phyloP scores from a whole-genome alignment of 768 basidiomycete genomes.

The Inosperma sp. region DNA sequence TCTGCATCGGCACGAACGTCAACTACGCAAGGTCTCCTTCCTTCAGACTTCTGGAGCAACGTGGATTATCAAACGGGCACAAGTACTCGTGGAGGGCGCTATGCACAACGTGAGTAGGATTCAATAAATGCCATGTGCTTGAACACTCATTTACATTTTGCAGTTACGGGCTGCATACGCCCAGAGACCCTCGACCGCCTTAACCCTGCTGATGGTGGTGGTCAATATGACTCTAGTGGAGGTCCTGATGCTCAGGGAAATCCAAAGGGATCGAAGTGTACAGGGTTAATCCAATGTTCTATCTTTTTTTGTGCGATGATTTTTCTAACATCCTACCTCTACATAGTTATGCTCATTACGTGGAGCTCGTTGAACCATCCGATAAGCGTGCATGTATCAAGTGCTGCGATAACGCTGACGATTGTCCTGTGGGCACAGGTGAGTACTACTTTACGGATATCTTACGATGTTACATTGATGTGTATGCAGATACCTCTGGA shows the following conservation, averaged over 20 bases:
- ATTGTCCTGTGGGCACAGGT: slow-evolving; percentile 49
- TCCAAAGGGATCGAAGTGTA: slow-evolving; percentile 45
- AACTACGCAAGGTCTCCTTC: slow-evolving; percentile 42
- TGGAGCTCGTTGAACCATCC: slow-evolving; percentile 51
- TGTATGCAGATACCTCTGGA: slow-evolving; percentile 39
- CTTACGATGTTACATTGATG: background rate
- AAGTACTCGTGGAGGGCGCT: too few species aligned
- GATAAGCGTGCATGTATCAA: slow-evolving; percentile 50
- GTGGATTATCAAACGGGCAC: slow-evolving; percentile 45
- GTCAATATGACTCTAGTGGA: slow-evolving; percentile 55
- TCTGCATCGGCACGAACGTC: slow-evolving; percentile 40
- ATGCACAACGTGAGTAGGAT: slow-evolving; percentile 40
- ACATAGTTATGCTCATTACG: slow-evolving; percentile 50
- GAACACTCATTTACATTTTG: too few species aligned
- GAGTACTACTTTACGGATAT: background rate
- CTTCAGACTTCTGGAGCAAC: slow-evolving; percentile 47
- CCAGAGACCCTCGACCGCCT: slow-evolving; percentile 39
- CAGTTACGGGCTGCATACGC: slow-evolving; percentile 54
- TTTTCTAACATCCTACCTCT: too few species aligned
- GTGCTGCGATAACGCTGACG: slow-evolving; percentile 50
- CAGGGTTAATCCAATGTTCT: slow-evolving; percentile 34
- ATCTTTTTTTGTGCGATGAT: background rate
- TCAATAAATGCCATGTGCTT: slow-evolving; percentile 39
- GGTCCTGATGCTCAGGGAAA: slow-evolving; percentile 47
- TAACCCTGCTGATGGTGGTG: slow-evolving; percentile 45